Percentiles rank a stretch among this genome's conserved stretches.
Conservation (phyloP, 2,329 filamentous ascomycete species). For the Erysiphe pulchra region DNA sequence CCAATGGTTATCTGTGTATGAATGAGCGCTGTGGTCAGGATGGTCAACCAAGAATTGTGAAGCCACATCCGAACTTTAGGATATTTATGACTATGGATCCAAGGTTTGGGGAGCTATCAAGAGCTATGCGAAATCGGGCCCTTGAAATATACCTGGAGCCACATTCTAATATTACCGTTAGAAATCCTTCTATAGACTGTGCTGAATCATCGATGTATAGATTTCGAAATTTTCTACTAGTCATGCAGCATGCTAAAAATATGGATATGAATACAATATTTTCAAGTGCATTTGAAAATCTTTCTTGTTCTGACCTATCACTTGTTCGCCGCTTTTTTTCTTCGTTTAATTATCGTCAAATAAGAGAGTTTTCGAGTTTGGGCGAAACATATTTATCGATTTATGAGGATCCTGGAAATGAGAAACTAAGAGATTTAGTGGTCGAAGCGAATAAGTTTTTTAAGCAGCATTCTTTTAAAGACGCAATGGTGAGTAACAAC, state of each 20-base stretch:
- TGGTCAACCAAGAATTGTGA: constrained; percentile 56
- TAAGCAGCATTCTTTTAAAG: constrained; percentile 7
- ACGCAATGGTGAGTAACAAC: constrained; percentile 20
- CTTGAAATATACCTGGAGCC: constrained; percentile 60
- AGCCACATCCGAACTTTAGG: constrained; percentile 64
- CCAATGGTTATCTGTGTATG: constrained; percentile 63
- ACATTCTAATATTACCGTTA: constrained; percentile 1
- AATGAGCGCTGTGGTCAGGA: constrained; percentile 76
- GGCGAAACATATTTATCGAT: constrained; percentile 7
- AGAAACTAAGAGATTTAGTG: constrained; percentile 7
- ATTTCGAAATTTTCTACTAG: constrained; percentile 6
- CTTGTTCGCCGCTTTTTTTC: constrained; percentile 10
- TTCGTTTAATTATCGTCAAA: constrained; percentile 1
- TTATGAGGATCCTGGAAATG: constrained; percentile 6
- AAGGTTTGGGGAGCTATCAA: constrained; percentile 72
- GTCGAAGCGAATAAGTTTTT: constrained; percentile 7
- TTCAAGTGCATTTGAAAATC: constrained; percentile 11
- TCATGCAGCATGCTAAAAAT: background rate
- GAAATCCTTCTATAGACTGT: background rate
- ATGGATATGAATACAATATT: constrained; percentile 2
- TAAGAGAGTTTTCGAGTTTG: constrained; percentile 1
- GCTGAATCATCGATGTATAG: constrained; percentile 10
- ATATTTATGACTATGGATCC: constrained; percentile 89
- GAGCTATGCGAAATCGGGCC: constrained; percentile 89
- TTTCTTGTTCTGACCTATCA: constrained; percentile 12